These are phyloP conservation scores for Acanthamoeba triangularis DNA, from an alignment of 208 protist genomes.

Conservation along the genomic window DNA sequence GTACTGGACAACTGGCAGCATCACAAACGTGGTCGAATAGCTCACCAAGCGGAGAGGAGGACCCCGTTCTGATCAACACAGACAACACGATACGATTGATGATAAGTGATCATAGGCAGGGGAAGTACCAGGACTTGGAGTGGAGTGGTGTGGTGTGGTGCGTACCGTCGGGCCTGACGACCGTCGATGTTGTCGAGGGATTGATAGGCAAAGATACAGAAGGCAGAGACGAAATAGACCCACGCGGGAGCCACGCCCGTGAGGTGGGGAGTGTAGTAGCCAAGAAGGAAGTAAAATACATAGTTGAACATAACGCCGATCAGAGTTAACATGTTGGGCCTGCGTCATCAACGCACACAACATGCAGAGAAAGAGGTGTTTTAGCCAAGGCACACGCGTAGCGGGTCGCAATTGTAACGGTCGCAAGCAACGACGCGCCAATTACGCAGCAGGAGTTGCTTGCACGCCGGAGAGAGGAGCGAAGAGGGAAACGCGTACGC, in stretches of 20 bases:
- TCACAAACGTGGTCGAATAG: slow-evolving; percentile 53
- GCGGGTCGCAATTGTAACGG: too few relatives aligned
- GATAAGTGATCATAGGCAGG: neutral
- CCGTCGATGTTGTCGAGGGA: slow-evolving; percentile 68
- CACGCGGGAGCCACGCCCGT: slow-evolving; percentile 22
- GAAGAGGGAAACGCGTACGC: neutral
- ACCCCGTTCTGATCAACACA: neutral
- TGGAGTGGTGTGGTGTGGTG: neutral
- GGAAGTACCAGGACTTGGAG: neutral
- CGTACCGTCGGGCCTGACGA: slow-evolving; percentile 11
- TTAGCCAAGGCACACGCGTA: neutral
- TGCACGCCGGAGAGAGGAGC: neutral
- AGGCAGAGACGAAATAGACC: slow-evolving; percentile 37
- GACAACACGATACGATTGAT: neutral
- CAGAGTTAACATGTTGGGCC: neutral
- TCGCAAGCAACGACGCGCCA: too few relatives aligned
- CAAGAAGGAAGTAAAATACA: slow-evolving; percentile 33
- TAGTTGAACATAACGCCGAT: slow-evolving; percentile 9
- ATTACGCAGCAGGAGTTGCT: too few relatives aligned
- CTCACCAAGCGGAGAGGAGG: slow-evolving; percentile 46
- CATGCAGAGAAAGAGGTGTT: neutral
- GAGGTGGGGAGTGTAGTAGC: slow-evolving; percentile 26
- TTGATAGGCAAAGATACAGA: slow-evolving; percentile 49
- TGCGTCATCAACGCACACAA: neutral
- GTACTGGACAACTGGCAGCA: slow-evolving; percentile 39